Base-by-base conservation (phyloP, 257 asterid species). In the Petunia secreta region DNA sequence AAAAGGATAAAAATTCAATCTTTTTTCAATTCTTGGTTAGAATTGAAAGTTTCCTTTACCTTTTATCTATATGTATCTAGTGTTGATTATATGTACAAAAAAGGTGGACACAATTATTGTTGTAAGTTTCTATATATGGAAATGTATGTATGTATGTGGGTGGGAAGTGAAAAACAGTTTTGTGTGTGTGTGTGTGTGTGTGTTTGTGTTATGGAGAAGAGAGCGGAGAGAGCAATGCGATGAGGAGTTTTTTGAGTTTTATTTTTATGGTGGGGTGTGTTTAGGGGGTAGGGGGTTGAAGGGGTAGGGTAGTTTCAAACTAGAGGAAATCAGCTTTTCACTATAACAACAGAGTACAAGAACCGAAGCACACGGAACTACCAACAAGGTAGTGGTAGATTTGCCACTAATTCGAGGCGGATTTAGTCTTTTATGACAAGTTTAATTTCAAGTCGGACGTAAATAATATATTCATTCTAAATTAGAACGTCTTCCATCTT, bases 161-260 rank as follows among this genome's bases (percentile, higher is more conserved):
- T 25, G 39, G 6, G 40, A 16, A 25, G 41, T 37, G 4, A 8
- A 38, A 4, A 1, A 65, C 13, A 9, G 46, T 65, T 65, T 65
- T 25, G 25, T 25, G 25, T 25, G 25, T 25, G 25, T 25, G 25
- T 25, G 25, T 25, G 25, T 25, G 25, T 25, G 25, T 25, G 25
- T 25, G 25, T 25, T 25, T 44, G 71, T 59, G 80, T 41, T 41
- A 36, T 40, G 55, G 68, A 57, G 80, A 76, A 59, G 78, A 58
- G 81, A 69, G 88, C 84, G 88, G 86, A 85, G 86, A 80, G 86
- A 40, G 86, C 87, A 80, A 84, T 79, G 74, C 77, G 46, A 59
- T 48, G 50, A 76, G 59, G 87, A 84, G 67, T 16, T 63, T 63
- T 36, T 57, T 67, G 11, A 10, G 25, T 25, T 25, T 25, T 25